phyloP scores from a whole-genome alignment of 345 rosid species.

The Eucalyptus fibrosa region DNA sequence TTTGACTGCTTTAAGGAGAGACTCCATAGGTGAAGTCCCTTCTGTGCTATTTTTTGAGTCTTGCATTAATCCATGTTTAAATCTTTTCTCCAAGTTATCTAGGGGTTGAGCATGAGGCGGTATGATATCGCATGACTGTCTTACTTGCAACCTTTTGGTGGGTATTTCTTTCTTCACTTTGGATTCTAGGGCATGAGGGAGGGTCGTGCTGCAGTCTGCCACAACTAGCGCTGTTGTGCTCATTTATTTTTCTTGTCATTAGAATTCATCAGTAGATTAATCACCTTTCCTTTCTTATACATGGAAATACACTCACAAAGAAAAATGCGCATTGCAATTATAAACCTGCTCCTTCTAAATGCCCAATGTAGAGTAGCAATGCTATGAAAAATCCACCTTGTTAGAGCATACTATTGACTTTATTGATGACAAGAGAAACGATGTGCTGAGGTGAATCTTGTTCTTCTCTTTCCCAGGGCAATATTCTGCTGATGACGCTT shows the following conservation, averaged over 20 bases:
- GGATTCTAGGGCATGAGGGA: background rate
- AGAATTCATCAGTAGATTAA: background rate
- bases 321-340: background rate
- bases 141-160: background rate
- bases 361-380: background rate
- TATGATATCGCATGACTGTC: background rate
- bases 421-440: background rate
- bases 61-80: background rate
- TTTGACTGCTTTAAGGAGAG: slow-evolving; percentile 88
- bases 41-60: background rate
- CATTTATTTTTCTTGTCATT: background rate
- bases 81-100: background rate
- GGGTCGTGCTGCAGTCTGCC: background rate
- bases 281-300: background rate
- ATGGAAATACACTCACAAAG: background rate
- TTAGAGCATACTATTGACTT: background rate
- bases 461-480: slow-evolving; percentile 30
- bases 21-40: slow-evolving; percentile 61
- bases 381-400: background rate
- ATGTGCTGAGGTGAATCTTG: background rate
- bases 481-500: slow-evolving; percentile 71
- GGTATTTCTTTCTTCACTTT: background rate
- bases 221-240: background rate
- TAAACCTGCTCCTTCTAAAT: background rate
- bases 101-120: background rate